Base-by-base conservation (phyloP, 1,284 basidiomycete species). In the Afroboletus lepidellus region DNA sequence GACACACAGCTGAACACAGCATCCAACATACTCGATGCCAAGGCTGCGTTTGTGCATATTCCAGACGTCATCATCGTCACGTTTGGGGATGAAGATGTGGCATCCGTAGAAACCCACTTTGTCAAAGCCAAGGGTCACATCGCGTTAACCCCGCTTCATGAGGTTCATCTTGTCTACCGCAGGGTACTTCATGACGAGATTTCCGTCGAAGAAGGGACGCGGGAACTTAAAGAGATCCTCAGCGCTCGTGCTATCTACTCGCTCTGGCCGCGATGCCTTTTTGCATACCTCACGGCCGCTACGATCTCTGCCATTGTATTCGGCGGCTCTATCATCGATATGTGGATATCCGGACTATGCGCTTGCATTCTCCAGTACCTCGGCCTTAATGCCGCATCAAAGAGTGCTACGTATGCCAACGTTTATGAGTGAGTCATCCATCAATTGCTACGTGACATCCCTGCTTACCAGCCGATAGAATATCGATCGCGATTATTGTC, bases 321-420 rank as follows among this genome's bases (percentile, higher is more conserved):
- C 62, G 88, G 88, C 13, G 92, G 92, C 1, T 90, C 87, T 41
- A 74, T 92, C 49, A 65, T 90, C 45, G 92, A 94, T 60, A 90
- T 91, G 77, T 83, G 87, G 74, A 79, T 93, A 47, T 84, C 87
- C 55, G 92, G 89, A 2, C 66, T 76, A 3, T 85, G 85, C 56
- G 89, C 89, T 5, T 80, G 79, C 47, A 64, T 84, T 42, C 71
- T 94, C 45, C 85, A 89, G 59, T 91, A 86, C 65, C 75, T 93
- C 41, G 89, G 90, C 27, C 72, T 92, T 45, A 84, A 82, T 60
- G 82, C 86, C 5, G 90, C 90, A 8, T 79, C 83, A 53, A 90
- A 88, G 69, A 91, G 86, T 60, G 77, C 87, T 2, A 84, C 91
- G 71, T 94, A 92, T 68, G 89, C 89, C 7, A 93, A 92, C 61